phyloP scores from a whole-genome alignment of 768 basidiomycete species.

The Auricularia cornea region DNA sequence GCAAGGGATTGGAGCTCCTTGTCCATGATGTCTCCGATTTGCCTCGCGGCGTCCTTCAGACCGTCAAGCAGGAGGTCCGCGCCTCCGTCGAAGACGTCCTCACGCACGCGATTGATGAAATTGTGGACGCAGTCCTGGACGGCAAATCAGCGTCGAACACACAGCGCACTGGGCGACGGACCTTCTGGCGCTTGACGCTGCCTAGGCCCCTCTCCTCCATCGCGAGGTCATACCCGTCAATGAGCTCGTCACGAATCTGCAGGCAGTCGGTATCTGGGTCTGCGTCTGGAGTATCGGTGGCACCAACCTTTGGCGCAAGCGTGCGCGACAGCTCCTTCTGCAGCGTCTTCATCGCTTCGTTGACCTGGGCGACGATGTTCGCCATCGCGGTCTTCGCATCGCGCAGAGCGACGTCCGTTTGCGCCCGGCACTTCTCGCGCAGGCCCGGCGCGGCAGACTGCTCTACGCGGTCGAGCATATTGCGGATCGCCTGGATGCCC shows the following conservation, averaged over 20 bases:
- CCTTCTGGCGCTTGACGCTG: slow-evolving; percentile 55
- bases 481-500: slow-evolving; percentile 29
- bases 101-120: slow-evolving; percentile 36
- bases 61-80: slow-evolving; percentile 43
- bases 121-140: slow-evolving; percentile 39
- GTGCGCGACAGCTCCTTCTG: slow-evolving; percentile 55
- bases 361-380: slow-evolving; percentile 40
- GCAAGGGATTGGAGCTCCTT: slow-evolving; percentile 42
- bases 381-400: slow-evolving; percentile 43
- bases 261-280: slow-evolving; percentile 18
- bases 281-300: background rate
- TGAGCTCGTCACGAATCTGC: slow-evolving; percentile 43
- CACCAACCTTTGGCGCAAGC: slow-evolving; percentile 24
- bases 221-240: slow-evolving; percentile 44
- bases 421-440: slow-evolving; percentile 41
- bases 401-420: slow-evolving; percentile 43
- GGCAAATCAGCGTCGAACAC: background rate
- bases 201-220: slow-evolving; percentile 48
- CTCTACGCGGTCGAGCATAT: slow-evolving; percentile 44
- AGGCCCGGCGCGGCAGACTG: slow-evolving; percentile 42
- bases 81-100: slow-evolving; percentile 44
- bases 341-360: slow-evolving; percentile 40
- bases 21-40: slow-evolving; percentile 42
- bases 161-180: slow-evolving; percentile 10
- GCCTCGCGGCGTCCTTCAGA: slow-evolving; percentile 38